Base-by-base conservation (phyloP, 495 filamentous ascomycete genomes). In the Penicillium atrosanguineum region DNA sequence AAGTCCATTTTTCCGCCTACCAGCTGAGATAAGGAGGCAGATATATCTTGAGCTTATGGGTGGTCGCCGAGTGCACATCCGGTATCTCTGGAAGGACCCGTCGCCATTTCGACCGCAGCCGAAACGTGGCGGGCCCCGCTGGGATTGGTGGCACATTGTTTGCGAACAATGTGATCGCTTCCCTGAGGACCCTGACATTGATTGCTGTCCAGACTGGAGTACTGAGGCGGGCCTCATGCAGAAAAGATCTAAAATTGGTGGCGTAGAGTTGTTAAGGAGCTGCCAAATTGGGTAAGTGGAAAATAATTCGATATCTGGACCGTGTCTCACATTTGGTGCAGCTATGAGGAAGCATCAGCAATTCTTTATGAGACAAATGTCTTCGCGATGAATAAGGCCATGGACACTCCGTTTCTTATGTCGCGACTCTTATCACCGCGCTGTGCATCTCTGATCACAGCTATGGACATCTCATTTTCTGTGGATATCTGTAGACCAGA, bases 31-130 rank as follows among this genome's bases (percentile, higher is more conserved):
- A 7, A 53, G 55, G 26, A 54, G 37, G 7, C 14, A 53, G 40
- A 48, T 61, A n/a, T 58, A 61, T 29, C 8, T 57, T 26, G 55
- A 61, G 48, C 54, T 61, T 6, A 53, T 61, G 40, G 55, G 59
- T 44, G 39, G 44, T 48, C 55, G 46, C 14, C 41, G 49, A 20
- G 55, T 61, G 18, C 59, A 61, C 37, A 61, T 61, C 28, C 28
- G 36, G 12, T 48, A 61, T 55, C 11, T 28, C 7, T 57, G 49
- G 44, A 54, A 18, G 37, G 5, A 18, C 15, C 53, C 29, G 7
- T 53, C 49, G 28, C 46, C 46, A 18, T 58, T 58, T 34, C 8
- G 42, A 31, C 54, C 58, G 36, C 31, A 46, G 19, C 8, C 44
- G 15, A 64, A 38, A 26, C 40, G 31, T 7, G 21, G 39, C 20